Evolutionary conservation across 2,329 filamentous ascomycete species (phyloP).

Genomic region (Cordyceps farinosa): DNA sequence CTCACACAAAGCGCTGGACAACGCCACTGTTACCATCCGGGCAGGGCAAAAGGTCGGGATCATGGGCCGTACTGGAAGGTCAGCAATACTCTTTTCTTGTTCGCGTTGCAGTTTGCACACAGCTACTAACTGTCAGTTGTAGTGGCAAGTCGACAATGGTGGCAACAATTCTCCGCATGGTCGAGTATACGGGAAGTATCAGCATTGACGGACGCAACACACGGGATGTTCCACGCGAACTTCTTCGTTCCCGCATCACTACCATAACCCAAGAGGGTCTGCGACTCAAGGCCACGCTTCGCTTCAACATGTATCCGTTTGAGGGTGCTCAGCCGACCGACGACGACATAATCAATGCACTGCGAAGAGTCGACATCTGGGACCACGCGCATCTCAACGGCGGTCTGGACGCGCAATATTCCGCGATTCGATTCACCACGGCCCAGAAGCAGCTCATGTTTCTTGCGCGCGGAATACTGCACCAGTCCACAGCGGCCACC

Average conservation of each 20-base stretch:
- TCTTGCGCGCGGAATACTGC: constrained; percentile 7
- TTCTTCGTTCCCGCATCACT: constrained; percentile 28
- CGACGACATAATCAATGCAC: neutral
- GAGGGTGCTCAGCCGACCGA: neutral
- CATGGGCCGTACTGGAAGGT: constrained; percentile 13
- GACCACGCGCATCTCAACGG: constrained; percentile 38
- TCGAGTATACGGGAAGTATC: constrained; percentile 15
- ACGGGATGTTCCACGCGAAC: neutral
- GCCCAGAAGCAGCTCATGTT: constrained; percentile 9
- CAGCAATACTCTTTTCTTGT: neutral
- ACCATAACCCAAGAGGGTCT: constrained; percentile 27
- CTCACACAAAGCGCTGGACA: neutral
- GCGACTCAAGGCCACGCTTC: neutral
- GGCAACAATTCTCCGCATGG: neutral
- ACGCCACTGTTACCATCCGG: neutral
- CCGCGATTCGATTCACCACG: neutral
- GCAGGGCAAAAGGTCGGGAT: neutral
- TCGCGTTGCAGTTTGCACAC: too few species aligned
- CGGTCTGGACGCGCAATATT: neutral
- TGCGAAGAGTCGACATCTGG: neutral
- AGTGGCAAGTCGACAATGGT: constrained; percentile 14
- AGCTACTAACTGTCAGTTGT: neutral
- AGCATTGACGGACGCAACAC: constrained; percentile 16
- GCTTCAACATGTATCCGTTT: constrained; percentile 16
- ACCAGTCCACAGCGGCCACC: neutral